Base-by-base conservation (phyloP, 129 eudicot species). In the Helianthus tuberosus region DNA sequence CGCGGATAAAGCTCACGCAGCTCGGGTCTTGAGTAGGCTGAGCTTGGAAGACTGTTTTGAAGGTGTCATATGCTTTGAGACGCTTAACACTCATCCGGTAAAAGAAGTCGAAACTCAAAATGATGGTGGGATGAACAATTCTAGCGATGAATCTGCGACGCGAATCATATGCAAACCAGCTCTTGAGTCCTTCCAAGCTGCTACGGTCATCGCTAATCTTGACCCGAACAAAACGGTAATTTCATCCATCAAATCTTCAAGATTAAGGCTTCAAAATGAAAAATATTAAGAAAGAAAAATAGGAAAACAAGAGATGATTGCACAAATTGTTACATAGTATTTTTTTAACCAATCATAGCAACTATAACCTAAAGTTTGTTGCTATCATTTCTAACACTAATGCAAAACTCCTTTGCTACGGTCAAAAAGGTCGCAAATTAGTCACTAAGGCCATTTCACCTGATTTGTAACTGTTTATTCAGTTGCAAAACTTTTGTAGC, bases 1-100 rank as follows among this genome's bases (percentile, higher is more conserved):
- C 27, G 89, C 83, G 5, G 98, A 94, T 74, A 77, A 76, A 79
- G 91, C 84, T 4, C 98, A 90, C 53, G 89, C 79, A 60, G 85
- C 83, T 71, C 71, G 72, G 79, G 97, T 87, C 69, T 87, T 94
- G 2, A 76, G 71, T 11, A 85, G 86, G 74, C 8, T 88, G 81
- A 83, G 93, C 16, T 80, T 94, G 80, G 98, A 90, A 74, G 98
- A 88, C 46, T 94, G 98, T 64, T 94, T 94, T 60, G 93, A 90
- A 58, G 97, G 96, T 36, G 80, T 90, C 46, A 90, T 94, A 57
- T 90, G 98, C 76, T 93, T 90, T 62, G 98, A 94, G 80, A 94
- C 96, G 3, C 91, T 94, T 17, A 90, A 93, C 77, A 86, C 77
- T 54, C 61, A 43, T 15, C 69, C 77, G 20, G 49, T 73, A 62